Conservation (phyloP, 129 eudicot genomes). For the Scalesia atractyloides region DNA sequence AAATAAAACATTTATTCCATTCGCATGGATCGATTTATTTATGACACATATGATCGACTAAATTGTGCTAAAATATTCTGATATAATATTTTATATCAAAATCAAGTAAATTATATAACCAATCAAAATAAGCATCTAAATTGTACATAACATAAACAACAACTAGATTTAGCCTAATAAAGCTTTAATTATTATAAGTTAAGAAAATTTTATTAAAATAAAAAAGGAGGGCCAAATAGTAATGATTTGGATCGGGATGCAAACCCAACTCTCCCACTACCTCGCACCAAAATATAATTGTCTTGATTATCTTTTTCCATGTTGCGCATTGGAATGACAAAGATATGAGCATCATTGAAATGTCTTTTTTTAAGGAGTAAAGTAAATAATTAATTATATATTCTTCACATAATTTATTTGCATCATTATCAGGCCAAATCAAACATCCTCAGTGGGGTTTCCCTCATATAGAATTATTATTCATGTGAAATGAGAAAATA, state of each 20-base stretch:
- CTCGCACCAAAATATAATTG: constrained; percentile 33
- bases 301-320: constrained; percentile 28
- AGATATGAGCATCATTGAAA: background rate
- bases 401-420: background rate
- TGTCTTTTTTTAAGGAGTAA: background rate
- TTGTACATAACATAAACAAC: too few species aligned
- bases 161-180: background rate
- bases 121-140: background rate
- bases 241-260: constrained; percentile 28
- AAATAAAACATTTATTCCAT: background rate
- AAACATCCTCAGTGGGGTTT: background rate
- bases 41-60: background rate
- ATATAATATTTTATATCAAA: background rate
- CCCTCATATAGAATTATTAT: background rate
- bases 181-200: background rate
- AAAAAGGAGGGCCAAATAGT: background rate
- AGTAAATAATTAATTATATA: background rate
- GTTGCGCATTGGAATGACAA: constrained; percentile 24
- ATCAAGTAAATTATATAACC: background rate
- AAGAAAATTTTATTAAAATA: background rate
- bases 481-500: background rate
- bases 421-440: background rate
- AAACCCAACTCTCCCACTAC: constrained; percentile 30
- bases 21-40: background rate
- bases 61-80: background rate